Percentiles rank a stretch among this genome's conserved stretches.
phyloP scores from a whole-genome alignment of 768 basidiomycete genomes.

The Boletus eberwhitei region DNA sequence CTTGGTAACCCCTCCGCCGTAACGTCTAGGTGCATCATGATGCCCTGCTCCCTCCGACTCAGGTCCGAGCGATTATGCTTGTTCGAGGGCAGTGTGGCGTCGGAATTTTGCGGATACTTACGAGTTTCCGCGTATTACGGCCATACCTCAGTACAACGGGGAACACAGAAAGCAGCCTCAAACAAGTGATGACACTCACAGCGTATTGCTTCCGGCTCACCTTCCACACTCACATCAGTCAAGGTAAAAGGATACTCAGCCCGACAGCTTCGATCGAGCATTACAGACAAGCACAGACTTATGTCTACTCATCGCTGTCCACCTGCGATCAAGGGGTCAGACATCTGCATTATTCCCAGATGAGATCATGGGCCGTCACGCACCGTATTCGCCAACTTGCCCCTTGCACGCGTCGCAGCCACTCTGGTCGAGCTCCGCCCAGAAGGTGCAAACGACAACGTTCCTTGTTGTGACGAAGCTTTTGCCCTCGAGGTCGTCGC shows the following conservation, averaged over 20 bases:
- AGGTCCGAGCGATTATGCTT: neutral
- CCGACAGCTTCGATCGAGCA: neutral
- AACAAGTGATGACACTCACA: neutral
- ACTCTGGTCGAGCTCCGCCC: slow-evolving; percentile 56
- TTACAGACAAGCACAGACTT: neutral
- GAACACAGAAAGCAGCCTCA: neutral
- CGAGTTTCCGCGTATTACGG: neutral
- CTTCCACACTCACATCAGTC: neutral
- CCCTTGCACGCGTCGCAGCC: slow-evolving; percentile 66
- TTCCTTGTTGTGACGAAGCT: slow-evolving; percentile 36
- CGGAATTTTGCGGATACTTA: neutral
- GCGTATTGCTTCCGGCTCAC: neutral
- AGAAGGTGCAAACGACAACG: slow-evolving; percentile 61
- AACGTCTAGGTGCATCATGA: neutral
- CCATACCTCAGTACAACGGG: neutral
- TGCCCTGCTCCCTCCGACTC: neutral
- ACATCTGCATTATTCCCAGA: neutral
- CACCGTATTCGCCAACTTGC: slow-evolving; percentile 52
- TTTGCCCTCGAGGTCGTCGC: slow-evolving; percentile 35
- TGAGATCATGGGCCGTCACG: slow-evolving; percentile 12
- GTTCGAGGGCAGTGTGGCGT: neutral
- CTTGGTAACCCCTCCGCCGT: neutral
- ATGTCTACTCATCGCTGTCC: slow-evolving; percentile 29
- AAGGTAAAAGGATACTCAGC: neutral
- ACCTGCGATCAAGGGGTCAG: slow-evolving; percentile 7